Conservation (phyloP, 805 yeast species). For the Komagataella populi region DNA sequence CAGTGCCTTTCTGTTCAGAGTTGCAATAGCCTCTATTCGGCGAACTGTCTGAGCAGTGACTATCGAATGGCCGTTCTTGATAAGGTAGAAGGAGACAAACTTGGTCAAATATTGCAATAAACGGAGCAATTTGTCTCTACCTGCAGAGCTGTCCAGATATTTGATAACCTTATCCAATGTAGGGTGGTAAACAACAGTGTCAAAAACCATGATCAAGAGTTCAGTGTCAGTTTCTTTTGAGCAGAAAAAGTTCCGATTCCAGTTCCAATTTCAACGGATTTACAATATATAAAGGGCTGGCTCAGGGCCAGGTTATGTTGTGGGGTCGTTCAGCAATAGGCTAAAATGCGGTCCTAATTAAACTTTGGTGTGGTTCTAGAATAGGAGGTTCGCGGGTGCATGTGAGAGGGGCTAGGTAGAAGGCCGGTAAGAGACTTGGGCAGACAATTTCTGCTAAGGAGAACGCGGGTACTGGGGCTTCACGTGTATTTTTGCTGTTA, state of each 20-base stretch:
- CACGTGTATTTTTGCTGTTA: background rate
- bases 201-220: conserved; percentile 38
- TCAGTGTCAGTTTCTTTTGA: background rate
- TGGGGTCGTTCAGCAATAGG: background rate
- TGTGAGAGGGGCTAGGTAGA: background rate
- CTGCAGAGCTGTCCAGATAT: conserved; percentile 54
- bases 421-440: background rate
- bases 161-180: conserved; percentile 44
- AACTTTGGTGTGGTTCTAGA: background rate
- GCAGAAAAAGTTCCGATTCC: background rate
- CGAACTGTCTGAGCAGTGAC: conserved; percentile 34
- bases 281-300: background rate
- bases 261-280: background rate
- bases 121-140: conserved; percentile 73
- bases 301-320: background rate
- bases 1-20: conserved; percentile 68
- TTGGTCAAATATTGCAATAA: conserved; percentile 70
- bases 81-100: conserved; percentile 50
- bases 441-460: background rate
- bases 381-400: background rate
- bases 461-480: background rate
- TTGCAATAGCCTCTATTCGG: conserved; percentile 46
- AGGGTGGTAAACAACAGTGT: conserved; percentile 64
- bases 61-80: conserved; percentile 38
- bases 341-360: background rate